Conservation (phyloP, 2,329 filamentous ascomycete species). For the Colletotrichum sp. region DNA sequence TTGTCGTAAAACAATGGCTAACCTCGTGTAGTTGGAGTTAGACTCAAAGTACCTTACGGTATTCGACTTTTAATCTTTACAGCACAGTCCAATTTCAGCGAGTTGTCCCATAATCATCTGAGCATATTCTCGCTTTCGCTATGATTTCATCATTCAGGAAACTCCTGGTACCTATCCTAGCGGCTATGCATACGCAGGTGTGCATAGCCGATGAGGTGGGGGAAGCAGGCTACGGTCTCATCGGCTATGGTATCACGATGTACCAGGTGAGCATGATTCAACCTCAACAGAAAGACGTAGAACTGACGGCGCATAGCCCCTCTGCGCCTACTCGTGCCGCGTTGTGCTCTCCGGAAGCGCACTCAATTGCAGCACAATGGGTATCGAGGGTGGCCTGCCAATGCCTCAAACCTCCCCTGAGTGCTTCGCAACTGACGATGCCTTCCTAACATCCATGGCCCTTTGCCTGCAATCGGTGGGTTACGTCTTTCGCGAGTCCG, state of each 20-base stretch:
- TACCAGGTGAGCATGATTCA: conserved; percentile 29
- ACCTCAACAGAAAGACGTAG: no score
- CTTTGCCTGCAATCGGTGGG: conserved; percentile 39
- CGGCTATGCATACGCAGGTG: neutral
- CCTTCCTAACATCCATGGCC: conserved; percentile 36
- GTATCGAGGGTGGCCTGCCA: conserved; percentile 18
- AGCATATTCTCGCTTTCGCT: neutral
- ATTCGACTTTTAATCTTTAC: neutral
- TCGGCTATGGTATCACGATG: conserved; percentile 40
- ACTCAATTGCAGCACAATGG: conserved; percentile 26
- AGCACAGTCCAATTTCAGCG: neutral
- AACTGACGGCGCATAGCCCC: neutral
- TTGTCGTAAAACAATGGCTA: neutral
- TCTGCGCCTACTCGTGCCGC: conserved; percentile 40
- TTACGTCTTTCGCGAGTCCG: neutral
- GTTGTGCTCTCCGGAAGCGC: conserved; percentile 29
- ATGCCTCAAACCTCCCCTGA: conserved; percentile 19
- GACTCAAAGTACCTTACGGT: neutral
- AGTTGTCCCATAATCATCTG: neutral
- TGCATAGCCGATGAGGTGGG: neutral
- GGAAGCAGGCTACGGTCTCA: conserved; percentile 28
- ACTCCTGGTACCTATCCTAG: neutral
- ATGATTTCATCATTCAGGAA: neutral
- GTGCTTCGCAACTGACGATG: conserved; percentile 32
- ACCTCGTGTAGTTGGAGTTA: rapidly evolving